Percentiles rank a stretch among this genome's conserved stretches.
These are phyloP conservation scores for Oidium heveae DNA, from an alignment of 2,329 filamentous ascomycete species.

Conservation along the genomic window DNA sequence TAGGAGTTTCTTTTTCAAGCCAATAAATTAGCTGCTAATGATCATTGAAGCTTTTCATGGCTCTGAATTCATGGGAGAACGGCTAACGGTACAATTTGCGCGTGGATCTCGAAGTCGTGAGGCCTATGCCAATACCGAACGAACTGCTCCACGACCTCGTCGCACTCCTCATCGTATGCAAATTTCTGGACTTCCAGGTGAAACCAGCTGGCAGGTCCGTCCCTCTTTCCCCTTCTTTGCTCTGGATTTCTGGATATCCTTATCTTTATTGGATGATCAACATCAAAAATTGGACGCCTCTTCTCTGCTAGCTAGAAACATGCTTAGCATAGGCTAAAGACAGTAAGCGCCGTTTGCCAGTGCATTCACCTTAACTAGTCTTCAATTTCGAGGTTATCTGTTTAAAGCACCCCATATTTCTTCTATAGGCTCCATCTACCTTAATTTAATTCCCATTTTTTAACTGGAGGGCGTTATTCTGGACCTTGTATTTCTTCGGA, in stretches of 20 bases:
- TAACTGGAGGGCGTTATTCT: conserved; percentile 11
- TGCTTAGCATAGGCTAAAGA: conserved; percentile 8
- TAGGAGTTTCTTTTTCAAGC: conserved; percentile 22
- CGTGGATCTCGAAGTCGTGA: conserved; percentile 56
- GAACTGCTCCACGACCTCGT: conserved; percentile 54
- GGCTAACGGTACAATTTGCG: conserved; percentile 93
- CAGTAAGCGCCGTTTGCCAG: conserved; percentile 12
- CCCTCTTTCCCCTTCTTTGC: conserved; percentile 28
- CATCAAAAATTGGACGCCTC: not conserved
- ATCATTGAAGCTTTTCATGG: conserved; percentile 40
- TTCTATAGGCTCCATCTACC: conserved; percentile 9
- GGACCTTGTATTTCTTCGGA: conserved; percentile 11
- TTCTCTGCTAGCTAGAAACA: conserved; percentile 9
- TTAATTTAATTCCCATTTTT: conserved; percentile 2
- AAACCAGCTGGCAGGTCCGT: conserved; percentile 99
- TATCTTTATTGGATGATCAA: conserved; percentile 4
- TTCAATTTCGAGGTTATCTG: conserved; percentile 5
- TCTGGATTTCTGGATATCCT: conserved; percentile 17
- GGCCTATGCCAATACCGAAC: conserved; percentile 34
- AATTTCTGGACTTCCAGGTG: conserved; percentile 83
- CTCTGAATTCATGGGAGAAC: conserved; percentile 92
- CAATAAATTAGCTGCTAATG: conserved; percentile 2
- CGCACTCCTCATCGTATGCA: conserved; percentile 93
- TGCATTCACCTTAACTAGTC: conserved; percentile 14
- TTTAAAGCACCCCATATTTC: conserved; percentile 8